Percentiles rank a stretch among this genome's conserved stretches.
phyloP scores from a whole-genome alignment of 331 rosid genomes.

The Prunus yedoensis region DNA sequence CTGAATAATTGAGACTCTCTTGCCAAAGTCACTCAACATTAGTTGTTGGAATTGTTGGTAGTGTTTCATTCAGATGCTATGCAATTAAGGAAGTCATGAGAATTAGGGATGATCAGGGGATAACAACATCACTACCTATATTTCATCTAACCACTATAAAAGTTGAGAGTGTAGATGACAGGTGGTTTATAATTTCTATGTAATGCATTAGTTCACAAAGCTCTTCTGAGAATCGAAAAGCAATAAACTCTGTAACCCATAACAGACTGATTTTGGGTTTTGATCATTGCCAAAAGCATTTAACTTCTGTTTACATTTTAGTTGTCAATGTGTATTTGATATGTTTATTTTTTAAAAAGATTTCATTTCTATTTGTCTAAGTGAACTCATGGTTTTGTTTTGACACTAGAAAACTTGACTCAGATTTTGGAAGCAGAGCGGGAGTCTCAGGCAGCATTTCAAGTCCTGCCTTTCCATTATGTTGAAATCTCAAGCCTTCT shows the following conservation, averaged over 20 bases:
- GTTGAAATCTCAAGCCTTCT: slow-evolving; percentile 91
- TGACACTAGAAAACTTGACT: slow-evolving; percentile 75
- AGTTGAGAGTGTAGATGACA: background rate
- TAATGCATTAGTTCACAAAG: background rate
- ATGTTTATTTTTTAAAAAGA: too few relatives aligned
- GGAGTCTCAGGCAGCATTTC: slow-evolving; percentile 80
- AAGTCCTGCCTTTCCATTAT: slow-evolving; percentile 86
- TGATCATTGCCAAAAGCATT: background rate
- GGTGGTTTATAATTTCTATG: too few relatives aligned
- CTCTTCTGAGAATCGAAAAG: background rate
- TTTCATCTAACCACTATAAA: background rate
- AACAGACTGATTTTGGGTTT: background rate
- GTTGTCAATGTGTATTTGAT: background rate
- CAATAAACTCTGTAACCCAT: background rate
- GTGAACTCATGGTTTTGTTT: slow-evolving; percentile 1
- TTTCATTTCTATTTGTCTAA: background rate
- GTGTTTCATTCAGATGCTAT: too few relatives aligned
- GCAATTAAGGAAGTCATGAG: too few relatives aligned
- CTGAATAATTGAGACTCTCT: background rate
- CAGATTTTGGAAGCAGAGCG: slow-evolving; percentile 88
- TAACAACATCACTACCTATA: background rate
- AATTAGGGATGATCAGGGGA: too few relatives aligned
- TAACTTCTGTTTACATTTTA: background rate
- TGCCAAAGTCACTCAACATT: background rate
- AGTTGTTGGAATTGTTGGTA: background rate